A percentile compares a stretch with the other conserved stretches of the same genome.
These are phyloP conservation scores for Cercospora beticola DNA, from an alignment of 2,329 filamentous ascomycete species.

Conservation along the genomic window DNA sequence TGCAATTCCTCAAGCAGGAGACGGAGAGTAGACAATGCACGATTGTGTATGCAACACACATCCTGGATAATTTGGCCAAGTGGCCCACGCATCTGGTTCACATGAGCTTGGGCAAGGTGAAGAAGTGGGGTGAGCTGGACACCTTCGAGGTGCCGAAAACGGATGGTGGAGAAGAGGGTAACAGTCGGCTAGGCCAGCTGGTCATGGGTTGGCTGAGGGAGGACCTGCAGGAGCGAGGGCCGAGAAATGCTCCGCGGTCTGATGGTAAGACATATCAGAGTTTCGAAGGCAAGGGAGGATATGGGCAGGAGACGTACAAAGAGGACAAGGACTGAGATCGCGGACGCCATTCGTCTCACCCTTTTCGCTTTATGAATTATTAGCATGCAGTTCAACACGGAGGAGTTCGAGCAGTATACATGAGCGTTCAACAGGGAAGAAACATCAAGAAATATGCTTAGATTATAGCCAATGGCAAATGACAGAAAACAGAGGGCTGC, in stretches of 20 bases:
- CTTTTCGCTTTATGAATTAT: background rate
- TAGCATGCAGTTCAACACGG: background rate
- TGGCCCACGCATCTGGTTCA: conserved; percentile 97
- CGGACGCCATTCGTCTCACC: background rate
- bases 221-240: conserved; percentile 76
- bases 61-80: conserved; percentile 87
- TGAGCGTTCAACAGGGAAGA: background rate
- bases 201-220: conserved; percentile 84
- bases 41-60: conserved; percentile 96
- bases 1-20: conserved; percentile 82
- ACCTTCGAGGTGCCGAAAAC: conserved; percentile 62
- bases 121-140: conserved; percentile 77
- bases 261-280: conserved; percentile 66
- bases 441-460: background rate
- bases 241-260: conserved; percentile 61
- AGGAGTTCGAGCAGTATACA: background rate
- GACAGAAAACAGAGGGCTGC: background rate
- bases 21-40: conserved; percentile 80
- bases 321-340: conserved; percentile 3
- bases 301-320: conserved; percentile 57
- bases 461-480: background rate
- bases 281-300: conserved; percentile 61
- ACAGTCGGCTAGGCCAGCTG: conserved; percentile 81
- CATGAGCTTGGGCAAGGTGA: conserved; percentile 86
- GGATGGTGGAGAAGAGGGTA: conserved; percentile 58